Base-by-base conservation (phyloP, 805 yeast genomes). In the Starmerella riodocensis region DNA sequence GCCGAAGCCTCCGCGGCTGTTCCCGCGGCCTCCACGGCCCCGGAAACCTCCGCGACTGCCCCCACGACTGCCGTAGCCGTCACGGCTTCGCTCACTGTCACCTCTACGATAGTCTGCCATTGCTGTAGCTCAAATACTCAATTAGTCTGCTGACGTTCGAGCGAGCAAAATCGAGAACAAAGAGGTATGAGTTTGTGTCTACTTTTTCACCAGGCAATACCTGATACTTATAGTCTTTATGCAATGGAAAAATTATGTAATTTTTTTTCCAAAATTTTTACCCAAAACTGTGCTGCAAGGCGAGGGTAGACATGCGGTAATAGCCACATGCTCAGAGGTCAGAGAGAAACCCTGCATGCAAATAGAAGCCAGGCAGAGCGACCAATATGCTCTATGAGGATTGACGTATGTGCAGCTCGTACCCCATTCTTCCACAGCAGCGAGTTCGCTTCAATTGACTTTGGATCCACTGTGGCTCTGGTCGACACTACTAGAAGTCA, bases 21-120 rank as follows among this genome's bases (percentile, higher is more conserved):
- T 53, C 47, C 63, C 58, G 47, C 60, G 63, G 24, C 65, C 55
- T 30, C 67, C 68, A 38, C 67, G 61, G 53, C 59, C 56, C 40
- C 60, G 64, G 41, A 47, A 41, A 19, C 57, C 50, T 32, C 52
- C 50, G 34, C 50, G 45, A 41, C 47, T 47, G 40, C 57, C 51
- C 32, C 54, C 50, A 45, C 56, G 51, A 28, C 52, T 36, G 42
- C 40, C 40, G 44, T 28, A 34, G 36, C 43, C 39, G 16, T 34
- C 39, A 13, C 46, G 40, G 39, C 40, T 27, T 11, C 47, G 39
- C 18, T 32, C 39, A 17, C 24, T 20, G 23, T 37, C 41, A 22
- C 37, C 42, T 14, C 43, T 20, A 16, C 40, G 38, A 29, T 32
- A 32, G 21, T 36, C 44, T 32, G 40, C 36, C 41, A 26, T 34